Conservation (phyloP, 805 yeast species). For the Phaffomyces thermotolerans region DNA sequence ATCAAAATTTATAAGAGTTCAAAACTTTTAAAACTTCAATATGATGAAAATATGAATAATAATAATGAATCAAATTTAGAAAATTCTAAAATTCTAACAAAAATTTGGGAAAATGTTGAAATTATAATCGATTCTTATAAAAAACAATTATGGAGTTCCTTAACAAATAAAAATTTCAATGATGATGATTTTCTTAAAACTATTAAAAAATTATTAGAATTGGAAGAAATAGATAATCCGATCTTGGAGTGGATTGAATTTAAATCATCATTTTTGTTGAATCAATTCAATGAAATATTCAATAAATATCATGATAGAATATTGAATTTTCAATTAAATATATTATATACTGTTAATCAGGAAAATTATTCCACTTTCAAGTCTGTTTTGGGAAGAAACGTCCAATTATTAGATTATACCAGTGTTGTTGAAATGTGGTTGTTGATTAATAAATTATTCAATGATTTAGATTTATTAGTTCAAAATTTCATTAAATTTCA, state of each 20-base stretch:
- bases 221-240: slow-evolving; percentile 61
- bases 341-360: slow-evolving; percentile 31
- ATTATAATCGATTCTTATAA: slow-evolving; percentile 47
- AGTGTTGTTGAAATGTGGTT: slow-evolving; percentile 55
- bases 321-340: slow-evolving; percentile 31
- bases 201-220: slow-evolving; percentile 50
- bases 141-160: slow-evolving; percentile 42
- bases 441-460: slow-evolving; percentile 34
- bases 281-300: slow-evolving; percentile 34
- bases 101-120: slow-evolving; percentile 53
- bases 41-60: slow-evolving; percentile 13
- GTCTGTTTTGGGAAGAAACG: slow-evolving; percentile 12
- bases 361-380: slow-evolving; percentile 27
- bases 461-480: slow-evolving; percentile 32
- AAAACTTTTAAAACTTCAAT: slow-evolving; percentile 20
- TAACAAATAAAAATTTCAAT: slow-evolving; percentile 21
- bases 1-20: slow-evolving; percentile 52
- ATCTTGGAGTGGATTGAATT: slow-evolving; percentile 53
- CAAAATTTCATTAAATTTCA: slow-evolving; percentile 43
- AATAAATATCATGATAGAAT: slow-evolving; percentile 35
- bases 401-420: slow-evolving; percentile 42
- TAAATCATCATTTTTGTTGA: slow-evolving; percentile 36
- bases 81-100: slow-evolving; percentile 31
- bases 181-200: slow-evolving; percentile 30
- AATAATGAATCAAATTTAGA: too few relatives aligned